Conservation (phyloP, 2,329 filamentous ascomycete species). For the Ophiostoma fasciatum region DNA sequence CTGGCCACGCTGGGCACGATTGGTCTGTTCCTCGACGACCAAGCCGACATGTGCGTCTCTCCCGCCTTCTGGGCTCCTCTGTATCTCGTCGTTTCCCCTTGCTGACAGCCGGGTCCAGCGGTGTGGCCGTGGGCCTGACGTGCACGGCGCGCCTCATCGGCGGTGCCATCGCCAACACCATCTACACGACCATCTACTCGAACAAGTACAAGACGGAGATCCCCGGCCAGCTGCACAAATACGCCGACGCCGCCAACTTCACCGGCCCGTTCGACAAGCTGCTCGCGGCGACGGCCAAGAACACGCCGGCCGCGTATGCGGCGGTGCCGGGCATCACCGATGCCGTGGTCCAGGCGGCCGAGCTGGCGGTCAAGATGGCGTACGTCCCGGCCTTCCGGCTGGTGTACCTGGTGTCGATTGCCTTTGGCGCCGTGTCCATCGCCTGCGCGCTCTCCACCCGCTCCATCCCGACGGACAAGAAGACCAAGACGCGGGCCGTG, state of each 20-base stretch:
- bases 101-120: too few species aligned
- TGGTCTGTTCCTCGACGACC: conserved; percentile 19
- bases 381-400: background rate
- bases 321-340: background rate
- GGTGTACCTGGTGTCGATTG: background rate
- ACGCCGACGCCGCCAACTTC: background rate
- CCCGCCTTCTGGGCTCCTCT: background rate
- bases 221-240: background rate
- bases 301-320: background rate
- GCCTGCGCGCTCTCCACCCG: background rate
- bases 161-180: conserved; percentile 22
- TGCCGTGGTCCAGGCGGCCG: background rate
- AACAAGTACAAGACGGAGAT: conserved; percentile 4
- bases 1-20: conserved; percentile 20
- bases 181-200: conserved; percentile 21
- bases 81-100: background rate
- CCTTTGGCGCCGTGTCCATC: background rate
- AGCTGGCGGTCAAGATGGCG: background rate
- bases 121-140: conserved; percentile 21
- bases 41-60: conserved; percentile 17
- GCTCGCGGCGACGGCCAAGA: background rate
- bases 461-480: background rate
- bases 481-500: conserved; percentile 23
- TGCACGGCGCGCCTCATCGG: conserved; percentile 22
- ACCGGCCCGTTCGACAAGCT: background rate